phyloP scores from a whole-genome alignment of 768 basidiomycete species.

The Rubroboletus satanas region DNA sequence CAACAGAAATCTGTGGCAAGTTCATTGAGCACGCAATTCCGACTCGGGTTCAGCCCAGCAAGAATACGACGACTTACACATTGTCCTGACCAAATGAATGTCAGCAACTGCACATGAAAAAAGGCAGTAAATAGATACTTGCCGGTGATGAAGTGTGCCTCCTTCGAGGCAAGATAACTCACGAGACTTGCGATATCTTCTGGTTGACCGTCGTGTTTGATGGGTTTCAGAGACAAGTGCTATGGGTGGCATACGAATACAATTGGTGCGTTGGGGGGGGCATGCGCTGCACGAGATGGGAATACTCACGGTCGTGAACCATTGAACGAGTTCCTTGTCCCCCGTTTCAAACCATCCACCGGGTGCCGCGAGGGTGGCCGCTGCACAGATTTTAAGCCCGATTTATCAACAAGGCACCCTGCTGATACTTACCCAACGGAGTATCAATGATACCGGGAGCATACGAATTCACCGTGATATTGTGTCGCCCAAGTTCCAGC shows the following conservation, averaged over 20 bases:
- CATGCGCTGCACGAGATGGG: not conserved
- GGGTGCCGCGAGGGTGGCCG: not conserved
- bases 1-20: conserved; percentile 14
- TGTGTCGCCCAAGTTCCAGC: not conserved
- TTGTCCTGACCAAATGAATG: conserved; percentile 15
- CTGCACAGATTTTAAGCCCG: not conserved
- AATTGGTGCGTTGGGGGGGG: not conserved
- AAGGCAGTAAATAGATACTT: not conserved
- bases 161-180: conserved; percentile 32
- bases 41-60: not conserved
- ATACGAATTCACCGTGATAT: not conserved
- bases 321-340: conserved; percentile 1
- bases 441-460: not conserved
- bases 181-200: conserved; percentile 31
- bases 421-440: not conserved
- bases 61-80: conserved; percentile 14
- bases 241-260: not conserved
- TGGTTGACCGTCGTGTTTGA: conserved; percentile 21
- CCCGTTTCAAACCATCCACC: not conserved
- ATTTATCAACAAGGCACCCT: not conserved
- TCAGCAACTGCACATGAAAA: not conserved
- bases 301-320: conserved; percentile 1
- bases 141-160: conserved; percentile 36
- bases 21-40: not conserved
- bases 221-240: not conserved